Evolutionary conservation across 1,284 basidiomycete species (phyloP).

Genomic region (Ganoderma meredithae): DNA sequence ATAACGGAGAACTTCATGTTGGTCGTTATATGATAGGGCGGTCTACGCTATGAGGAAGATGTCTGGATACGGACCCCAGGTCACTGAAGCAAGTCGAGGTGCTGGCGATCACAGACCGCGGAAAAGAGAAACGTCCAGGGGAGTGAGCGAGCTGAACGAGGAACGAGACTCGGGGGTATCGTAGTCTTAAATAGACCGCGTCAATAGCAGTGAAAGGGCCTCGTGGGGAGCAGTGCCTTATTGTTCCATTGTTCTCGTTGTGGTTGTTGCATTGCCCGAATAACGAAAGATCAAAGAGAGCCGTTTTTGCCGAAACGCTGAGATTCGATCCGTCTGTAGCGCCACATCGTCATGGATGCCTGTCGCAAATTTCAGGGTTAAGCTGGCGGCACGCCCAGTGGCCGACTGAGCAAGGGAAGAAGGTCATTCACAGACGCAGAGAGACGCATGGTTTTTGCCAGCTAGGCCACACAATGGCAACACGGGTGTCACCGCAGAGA

Average conservation of each 20-base stretch:
- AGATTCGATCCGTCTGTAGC: slow-evolving; percentile 2
- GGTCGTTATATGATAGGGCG: slow-evolving; percentile 15
- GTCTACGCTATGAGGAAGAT: slow-evolving; percentile 18
- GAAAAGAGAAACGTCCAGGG: slow-evolving; percentile 14
- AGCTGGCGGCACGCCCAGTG: background rate
- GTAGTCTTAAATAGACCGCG: background rate
- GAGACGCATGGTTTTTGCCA: background rate
- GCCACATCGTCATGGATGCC: slow-evolving; percentile 8
- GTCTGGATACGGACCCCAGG: slow-evolving; percentile 32
- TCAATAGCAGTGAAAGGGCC: background rate
- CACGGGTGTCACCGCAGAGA: background rate
- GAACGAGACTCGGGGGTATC: background rate
- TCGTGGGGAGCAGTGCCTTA: background rate
- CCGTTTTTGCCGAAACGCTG: background rate
- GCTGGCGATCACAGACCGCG: slow-evolving; percentile 36
- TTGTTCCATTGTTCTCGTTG: background rate
- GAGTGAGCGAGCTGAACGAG: slow-evolving; percentile 19
- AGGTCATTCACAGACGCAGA: background rate
- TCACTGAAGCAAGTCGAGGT: slow-evolving; percentile 25
- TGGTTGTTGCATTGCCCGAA: background rate
- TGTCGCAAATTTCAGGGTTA: background rate
- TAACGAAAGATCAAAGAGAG: slow-evolving; percentile 4
- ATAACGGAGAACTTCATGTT: slow-evolving; percentile 39
- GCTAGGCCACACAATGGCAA: background rate
- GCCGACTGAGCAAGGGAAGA: background rate